These are phyloP conservation scores for Camellia japonica DNA, from an alignment of 148 eudicot species.

Conservation along the genomic window DNA sequence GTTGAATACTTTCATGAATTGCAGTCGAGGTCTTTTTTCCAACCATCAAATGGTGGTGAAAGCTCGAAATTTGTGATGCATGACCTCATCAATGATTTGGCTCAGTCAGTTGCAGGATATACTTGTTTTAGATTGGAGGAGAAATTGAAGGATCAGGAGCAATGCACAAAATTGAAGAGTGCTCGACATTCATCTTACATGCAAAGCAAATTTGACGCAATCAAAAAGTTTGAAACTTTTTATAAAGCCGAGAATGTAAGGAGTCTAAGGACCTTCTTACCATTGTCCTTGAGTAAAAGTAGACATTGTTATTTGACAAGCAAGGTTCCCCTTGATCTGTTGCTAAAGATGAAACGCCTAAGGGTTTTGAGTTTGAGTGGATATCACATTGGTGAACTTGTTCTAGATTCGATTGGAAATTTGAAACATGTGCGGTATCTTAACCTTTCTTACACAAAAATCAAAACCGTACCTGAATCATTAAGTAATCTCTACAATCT, in stretches of 20 bases:
- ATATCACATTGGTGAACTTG: neutral
- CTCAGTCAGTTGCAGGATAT: slow-evolving; percentile 15
- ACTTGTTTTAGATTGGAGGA: slow-evolving; percentile 25
- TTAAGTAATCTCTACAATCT: slow-evolving; percentile 15
- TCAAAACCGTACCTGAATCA: slow-evolving; percentile 9
- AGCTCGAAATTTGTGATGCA: slow-evolving; percentile 26
- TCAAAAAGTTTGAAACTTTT: neutral
- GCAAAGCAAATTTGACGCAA: slow-evolving; percentile 7
- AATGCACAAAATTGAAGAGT: neutral
- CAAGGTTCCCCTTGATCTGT: neutral
- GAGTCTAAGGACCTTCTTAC: slow-evolving; percentile 30
- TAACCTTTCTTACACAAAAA: slow-evolving; percentile 11
- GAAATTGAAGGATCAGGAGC: neutral
- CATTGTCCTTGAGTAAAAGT: neutral
- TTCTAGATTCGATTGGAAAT: slow-evolving; percentile 16
- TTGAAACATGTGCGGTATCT: slow-evolving; percentile 14
- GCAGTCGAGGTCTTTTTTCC: slow-evolving; percentile 29
- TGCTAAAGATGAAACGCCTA: neutral
- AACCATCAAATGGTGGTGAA: neutral
- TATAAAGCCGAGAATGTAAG: slow-evolving; percentile 5
- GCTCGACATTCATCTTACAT: slow-evolving; percentile 18
- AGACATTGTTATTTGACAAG: slow-evolving; percentile 1
- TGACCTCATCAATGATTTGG: slow-evolving; percentile 37
- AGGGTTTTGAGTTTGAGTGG: slow-evolving; percentile 11
- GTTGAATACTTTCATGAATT: slow-evolving; percentile 22